Base-by-base conservation (phyloP, 495 filamentous ascomycete genomes). In the Trypethelium eluteriae region DNA sequence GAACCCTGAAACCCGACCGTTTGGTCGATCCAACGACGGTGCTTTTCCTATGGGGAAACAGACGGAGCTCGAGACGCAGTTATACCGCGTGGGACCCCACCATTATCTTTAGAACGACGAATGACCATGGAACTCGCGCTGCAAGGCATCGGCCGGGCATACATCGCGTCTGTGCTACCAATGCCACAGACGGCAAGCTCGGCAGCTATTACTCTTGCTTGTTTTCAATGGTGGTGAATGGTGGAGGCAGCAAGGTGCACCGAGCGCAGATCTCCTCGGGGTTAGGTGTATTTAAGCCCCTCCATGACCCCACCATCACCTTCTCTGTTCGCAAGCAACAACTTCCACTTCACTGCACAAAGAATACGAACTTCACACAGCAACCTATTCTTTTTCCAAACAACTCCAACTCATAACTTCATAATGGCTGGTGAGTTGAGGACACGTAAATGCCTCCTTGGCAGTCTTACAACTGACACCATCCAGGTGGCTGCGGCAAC, bases 401-500 rank as follows among this genome's bases (percentile, higher is more conserved):
- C 32, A 11, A 59, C 3, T 36, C 2, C 53, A 59, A 59, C 5
- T 36, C 53, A 59, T 59, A 25, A 25, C 25, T 25, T 25, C 53
- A 59, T 14, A 11, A 59, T 59, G 53, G 53, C 18, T 59, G 32
- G 53, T 53, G 25, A 12, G 49, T 5, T 18, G 41, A 16, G 12
- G 14, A 16, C 7, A 11, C 25, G 12, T 12, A 5, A 5, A 5
- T 11, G 25, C 16, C 32, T 34, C 18, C 11, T 32, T 59, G 53
- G 11, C 32, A 2, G 10, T 59, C 11, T 59, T 0, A 3, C 36
- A 34, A 36, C 53, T 59, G 53, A 59, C 53, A 4, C 36, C 53
- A 11, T 59, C 14, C 36, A 59, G 53, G 53, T 14, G 53, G 53
- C 53, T 59, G 53, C 53, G 53, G 53, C 7, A 59, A 59, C 53